A percentile compares a stretch with the other conserved stretches of the same genome.
Evolutionary conservation across 495 filamentous ascomycete species (phyloP).

Genomic region (Aspergillus kassunensis): DNA sequence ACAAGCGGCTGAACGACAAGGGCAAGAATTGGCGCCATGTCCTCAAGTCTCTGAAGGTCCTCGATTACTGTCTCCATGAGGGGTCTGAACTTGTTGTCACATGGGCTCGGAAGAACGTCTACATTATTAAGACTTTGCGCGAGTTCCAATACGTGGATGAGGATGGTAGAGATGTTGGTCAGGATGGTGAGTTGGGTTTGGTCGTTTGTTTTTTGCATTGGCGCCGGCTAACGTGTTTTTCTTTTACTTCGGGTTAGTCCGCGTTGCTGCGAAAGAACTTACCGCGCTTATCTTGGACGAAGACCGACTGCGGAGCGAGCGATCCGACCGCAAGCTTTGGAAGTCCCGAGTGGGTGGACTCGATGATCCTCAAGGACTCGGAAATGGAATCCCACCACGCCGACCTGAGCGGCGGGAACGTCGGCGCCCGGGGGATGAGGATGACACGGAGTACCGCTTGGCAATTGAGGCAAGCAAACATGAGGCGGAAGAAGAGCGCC

Average conservation of each 20-base stretch:
- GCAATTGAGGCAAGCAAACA: conserved; percentile 95
- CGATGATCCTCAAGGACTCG: conserved; percentile 58
- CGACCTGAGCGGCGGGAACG: conserved; percentile 42
- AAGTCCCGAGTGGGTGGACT: conserved; percentile 93
- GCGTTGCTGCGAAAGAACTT: conserved; percentile 93
- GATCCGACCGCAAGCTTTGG: conserved; percentile 89
- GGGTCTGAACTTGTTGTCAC: conserved; percentile 95
- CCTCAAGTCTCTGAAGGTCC: conserved; percentile 92
- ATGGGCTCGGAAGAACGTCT: conserved; percentile 96
- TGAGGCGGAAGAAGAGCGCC: conserved; percentile 91
- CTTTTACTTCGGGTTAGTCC: conserved; percentile 55
- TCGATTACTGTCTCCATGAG: conserved; percentile 98
- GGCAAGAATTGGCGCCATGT: conserved; percentile 99
- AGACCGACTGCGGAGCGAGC: conserved; percentile 85
- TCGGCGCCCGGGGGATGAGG: conserved; percentile 60
- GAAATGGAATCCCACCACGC: conserved; percentile 35
- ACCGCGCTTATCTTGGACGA: conserved; percentile 93
- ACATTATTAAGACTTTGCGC: conserved; percentile 95
- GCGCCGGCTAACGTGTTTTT: not conserved
- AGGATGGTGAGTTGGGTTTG: conserved; percentile 65
- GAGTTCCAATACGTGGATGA: conserved; percentile 97
- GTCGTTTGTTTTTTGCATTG: not conserved
- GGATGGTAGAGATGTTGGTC: conserved; percentile 88
- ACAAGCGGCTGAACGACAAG: conserved; percentile 98
- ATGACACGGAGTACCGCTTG: conserved; percentile 87